Base-by-base conservation (phyloP, 805 yeast species). In the Ogataea pini region DNA sequence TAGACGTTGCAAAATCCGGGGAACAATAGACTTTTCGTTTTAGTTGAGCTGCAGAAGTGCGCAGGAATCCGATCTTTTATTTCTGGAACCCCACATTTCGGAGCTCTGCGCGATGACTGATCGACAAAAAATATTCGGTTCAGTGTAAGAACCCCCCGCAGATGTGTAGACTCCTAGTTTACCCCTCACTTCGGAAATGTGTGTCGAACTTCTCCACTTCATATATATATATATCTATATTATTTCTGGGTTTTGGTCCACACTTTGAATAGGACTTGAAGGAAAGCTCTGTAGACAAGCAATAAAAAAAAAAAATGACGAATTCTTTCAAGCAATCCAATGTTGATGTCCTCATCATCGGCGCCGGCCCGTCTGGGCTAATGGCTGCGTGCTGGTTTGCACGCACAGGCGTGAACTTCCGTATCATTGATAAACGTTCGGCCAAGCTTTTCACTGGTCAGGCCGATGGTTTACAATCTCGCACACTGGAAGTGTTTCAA, bases 351-450 rank as follows among this genome's bases (percentile, higher is more conserved):
- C 52, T 68, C n/a, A 63, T 68, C 20, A 57, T 68, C 28, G 72
- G 72, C 14, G 72, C 72, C 18, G 72, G 72, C 13, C 72, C 72
- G 12, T 67, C 72, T 7, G 72, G 72, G 7, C 58, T 63, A 33
- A 68, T 68, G 72, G 54, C 63, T 10, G 72, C 70, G 56, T 17
- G 29, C 37, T 50, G 53, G 53, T 54, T 64, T n/a, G 64, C 70
- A 8, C 52, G 70, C 13, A 48, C 64, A 16, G 71, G 70, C 4
- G 49, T 60, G 13, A 46, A 62, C 13, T 57, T 58, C 44, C 52
- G 64, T 8, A 61, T 67, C 36, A 57, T 67, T 42, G 72, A 67
- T 55, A 62, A 67, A 33, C 57, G 72, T 28, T 39, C 63, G 5
- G 52, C 42, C 33, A 58, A 61, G 38, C 49, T 61, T 14, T 64